Evolutionary conservation across 345 rosid genomes (phyloP).

Genomic region (Murraya koenigii): DNA sequence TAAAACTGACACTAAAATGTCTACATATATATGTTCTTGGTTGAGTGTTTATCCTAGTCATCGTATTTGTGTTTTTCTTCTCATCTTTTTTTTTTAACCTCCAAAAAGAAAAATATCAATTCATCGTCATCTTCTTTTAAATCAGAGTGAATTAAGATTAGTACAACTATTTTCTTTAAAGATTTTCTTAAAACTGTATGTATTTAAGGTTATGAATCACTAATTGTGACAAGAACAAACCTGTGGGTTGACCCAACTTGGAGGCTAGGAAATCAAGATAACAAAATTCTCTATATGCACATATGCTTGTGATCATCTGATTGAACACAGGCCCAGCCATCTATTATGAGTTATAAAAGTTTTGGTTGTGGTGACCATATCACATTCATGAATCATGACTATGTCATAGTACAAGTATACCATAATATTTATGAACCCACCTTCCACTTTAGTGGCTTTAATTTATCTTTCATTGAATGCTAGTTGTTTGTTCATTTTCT

Average conservation of each 20-base stretch:
- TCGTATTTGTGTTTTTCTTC: neutral
- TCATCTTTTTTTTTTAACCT: neutral
- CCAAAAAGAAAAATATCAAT: neutral
- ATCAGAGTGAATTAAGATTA: neutral
- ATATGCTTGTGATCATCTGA: neutral
- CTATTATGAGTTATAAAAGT: neutral
- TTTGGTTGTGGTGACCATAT: conserved; percentile 12
- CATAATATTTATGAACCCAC: conserved; percentile 22
- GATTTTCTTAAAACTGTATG: no score
- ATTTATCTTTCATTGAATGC: neutral
- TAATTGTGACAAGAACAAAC: neutral
- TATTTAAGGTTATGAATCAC: neutral
- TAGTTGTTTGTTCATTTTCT: neutral
- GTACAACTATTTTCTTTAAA: neutral
- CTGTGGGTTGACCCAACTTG: neutral
- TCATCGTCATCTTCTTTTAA: neutral
- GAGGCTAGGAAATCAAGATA: neutral
- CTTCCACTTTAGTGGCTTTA: neutral
- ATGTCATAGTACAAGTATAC: neutral
- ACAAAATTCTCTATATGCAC: neutral
- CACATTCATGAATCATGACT: neutral
- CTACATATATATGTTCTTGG: neutral
- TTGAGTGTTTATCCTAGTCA: neutral
- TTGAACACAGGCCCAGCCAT: neutral
- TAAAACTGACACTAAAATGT: no score